A percentile compares a stretch with the other conserved stretches of the same genome.
Conservation (phyloP, 108 stramenopile species). For the Nannochloropsis granulata region DNA sequence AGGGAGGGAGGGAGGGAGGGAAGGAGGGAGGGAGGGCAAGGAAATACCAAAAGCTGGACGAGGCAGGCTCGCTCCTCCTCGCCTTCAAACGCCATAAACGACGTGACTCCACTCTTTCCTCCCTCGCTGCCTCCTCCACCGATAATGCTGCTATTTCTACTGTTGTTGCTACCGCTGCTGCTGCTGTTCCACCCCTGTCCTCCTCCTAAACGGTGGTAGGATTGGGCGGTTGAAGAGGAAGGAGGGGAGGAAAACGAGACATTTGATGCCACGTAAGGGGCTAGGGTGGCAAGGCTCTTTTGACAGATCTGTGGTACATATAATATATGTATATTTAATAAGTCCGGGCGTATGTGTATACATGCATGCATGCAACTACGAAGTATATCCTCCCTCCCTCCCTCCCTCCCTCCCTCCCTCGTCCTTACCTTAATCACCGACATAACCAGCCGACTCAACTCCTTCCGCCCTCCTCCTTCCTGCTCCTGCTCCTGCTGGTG, state of each 20-base stretch:
- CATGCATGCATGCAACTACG: too few species aligned
- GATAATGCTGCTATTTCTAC: not conserved
- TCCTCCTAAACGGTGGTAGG: not conserved
- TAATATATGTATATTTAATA: too few species aligned
- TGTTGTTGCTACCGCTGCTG: not conserved
- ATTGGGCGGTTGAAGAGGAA: not conserved
- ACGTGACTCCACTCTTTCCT: too few species aligned
- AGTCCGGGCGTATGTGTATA: too few species aligned
- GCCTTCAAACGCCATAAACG: not conserved
- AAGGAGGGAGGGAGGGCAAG: not conserved
- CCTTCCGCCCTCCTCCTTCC: not conserved
- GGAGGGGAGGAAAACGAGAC: not conserved
- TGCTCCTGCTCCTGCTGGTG: not conserved
- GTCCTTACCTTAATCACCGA: not conserved
- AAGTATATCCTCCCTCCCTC: too few species aligned
- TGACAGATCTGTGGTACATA: not conserved
- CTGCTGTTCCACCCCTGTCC: too few species aligned
- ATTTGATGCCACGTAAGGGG: not conserved
- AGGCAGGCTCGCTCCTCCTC: not conserved
- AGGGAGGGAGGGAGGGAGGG: not conserved
- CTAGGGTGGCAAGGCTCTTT: not conserved
- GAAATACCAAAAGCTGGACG: not conserved
- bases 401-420: not conserved
- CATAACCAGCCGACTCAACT: not conserved
- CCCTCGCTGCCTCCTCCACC: not conserved